Evolutionary conservation across 106 monocot species (phyloP).

Genomic region (Dioscorea dumetorum): DNA sequence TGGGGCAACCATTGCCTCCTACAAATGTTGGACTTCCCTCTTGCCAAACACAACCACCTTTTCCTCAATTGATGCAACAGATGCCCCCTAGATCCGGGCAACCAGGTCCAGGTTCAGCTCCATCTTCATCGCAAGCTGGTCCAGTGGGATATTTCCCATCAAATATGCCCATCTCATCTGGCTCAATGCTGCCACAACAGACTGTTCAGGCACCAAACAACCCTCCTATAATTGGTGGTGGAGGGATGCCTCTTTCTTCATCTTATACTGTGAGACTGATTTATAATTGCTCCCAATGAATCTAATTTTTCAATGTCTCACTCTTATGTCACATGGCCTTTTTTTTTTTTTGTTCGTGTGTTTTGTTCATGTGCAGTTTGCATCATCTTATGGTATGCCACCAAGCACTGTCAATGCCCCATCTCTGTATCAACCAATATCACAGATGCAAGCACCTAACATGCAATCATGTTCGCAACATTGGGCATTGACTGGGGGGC

Average conservation of each 20-base stretch:
- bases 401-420: neutral
- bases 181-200: neutral
- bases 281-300: neutral
- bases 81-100: neutral
- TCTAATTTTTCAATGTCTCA: neutral
- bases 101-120: conserved; percentile 1
- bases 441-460: conserved; percentile 1
- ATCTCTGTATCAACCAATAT: conserved; percentile 7
- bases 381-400: conserved; percentile 7
- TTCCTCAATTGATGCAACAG: neutral
- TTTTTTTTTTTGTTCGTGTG: neutral
- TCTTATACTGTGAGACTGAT: conserved; percentile 7
- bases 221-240: neutral
- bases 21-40: conserved; percentile 1
- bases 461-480: neutral
- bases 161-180: conserved; percentile 1
- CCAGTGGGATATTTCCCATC: neutral
- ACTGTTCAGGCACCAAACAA: neutral
- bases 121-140: neutral
- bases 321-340: neutral
- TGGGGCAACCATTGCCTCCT: conserved; percentile 3
- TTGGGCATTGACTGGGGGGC: neutral
- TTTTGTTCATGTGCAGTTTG: neutral
- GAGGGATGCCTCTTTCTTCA: conserved; percentile 3
- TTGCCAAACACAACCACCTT: neutral